Percentiles rank a stretch among this genome's conserved stretches.
Evolutionary conservation across 2,329 filamentous ascomycete genomes (phyloP).

Genomic region (Sporothrix pseudoabietina): DNA sequence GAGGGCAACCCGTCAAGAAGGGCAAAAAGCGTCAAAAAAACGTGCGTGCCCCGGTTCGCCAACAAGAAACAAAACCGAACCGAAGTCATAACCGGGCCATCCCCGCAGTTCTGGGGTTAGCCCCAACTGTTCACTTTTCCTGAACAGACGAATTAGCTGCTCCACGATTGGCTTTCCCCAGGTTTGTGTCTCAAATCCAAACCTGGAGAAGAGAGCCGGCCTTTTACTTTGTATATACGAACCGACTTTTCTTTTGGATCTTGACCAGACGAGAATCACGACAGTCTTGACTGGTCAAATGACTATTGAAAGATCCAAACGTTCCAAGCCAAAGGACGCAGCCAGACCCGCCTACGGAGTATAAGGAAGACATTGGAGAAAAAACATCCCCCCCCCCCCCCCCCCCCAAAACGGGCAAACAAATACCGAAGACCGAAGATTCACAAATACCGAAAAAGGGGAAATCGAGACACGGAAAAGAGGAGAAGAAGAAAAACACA

Average conservation of each 20-base stretch:
- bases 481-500: not conserved
- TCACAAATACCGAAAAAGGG: not conserved
- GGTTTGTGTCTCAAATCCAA: not conserved
- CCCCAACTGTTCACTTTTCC: not conserved
- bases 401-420: not conserved
- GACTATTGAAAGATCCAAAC: not conserved
- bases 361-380: not conserved
- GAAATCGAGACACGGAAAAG: not conserved
- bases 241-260: too few relatives aligned
- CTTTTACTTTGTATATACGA: too few relatives aligned
- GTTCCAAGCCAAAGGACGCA: too few relatives aligned
- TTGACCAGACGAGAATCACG: not conserved
- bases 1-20: too few relatives aligned
- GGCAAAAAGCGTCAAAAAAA: not conserved
- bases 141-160: not conserved
- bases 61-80: not conserved
- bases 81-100: conserved; percentile 10
- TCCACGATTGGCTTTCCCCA: conserved; percentile 9
- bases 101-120: not conserved
- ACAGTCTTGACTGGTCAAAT: not conserved
- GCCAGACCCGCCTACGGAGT: not conserved
- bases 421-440: too few relatives aligned
- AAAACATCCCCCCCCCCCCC: not conserved
- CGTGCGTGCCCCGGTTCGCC: conserved; percentile 3
- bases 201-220: not conserved